phyloP scores from a whole-genome alignment of 225 moss, liverwort and hornwort genomes.

The Thuidium tamariscinum region DNA sequence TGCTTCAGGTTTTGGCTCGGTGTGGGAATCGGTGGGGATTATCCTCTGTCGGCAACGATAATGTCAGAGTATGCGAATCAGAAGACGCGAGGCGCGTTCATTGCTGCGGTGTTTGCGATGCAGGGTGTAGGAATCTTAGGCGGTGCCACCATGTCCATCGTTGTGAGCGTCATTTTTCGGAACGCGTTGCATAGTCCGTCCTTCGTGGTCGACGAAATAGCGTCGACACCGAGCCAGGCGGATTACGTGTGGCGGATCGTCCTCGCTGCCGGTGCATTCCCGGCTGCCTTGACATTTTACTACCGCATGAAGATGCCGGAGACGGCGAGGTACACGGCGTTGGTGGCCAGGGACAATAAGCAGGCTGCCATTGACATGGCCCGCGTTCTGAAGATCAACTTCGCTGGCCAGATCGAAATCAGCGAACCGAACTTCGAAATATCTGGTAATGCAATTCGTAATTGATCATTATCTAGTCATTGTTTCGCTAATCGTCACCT shows the following conservation, averaged over 20 bases:
- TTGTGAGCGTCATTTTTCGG: constrained; percentile 1
- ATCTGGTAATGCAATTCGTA: not conserved
- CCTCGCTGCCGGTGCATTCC: constrained; percentile 12
- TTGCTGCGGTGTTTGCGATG: constrained; percentile 6
- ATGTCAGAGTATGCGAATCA: not conserved
- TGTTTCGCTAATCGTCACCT: not conserved
- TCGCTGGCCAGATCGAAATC: not conserved
- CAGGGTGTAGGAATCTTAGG: not conserved
- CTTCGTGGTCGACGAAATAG: not conserved
- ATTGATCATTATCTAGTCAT: not conserved
- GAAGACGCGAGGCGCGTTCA: not conserved
- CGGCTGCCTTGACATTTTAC: not conserved
- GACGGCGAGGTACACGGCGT: not conserved
- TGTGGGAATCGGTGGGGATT: not conserved
- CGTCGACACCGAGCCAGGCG: constrained; percentile 25
- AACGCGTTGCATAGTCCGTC: not conserved
- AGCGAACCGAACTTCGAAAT: not conserved
- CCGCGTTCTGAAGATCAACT: not conserved
- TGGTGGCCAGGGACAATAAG: not conserved
- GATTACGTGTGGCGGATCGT: constrained; percentile 39
- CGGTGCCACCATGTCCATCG: not conserved
- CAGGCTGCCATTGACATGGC: not conserved
- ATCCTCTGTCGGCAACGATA: not conserved
- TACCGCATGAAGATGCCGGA: constrained; percentile 3
- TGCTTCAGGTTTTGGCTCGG: not conserved